Evolutionary conservation across 768 basidiomycete genomes (phyloP).

Genomic region (Dentipellis sp.): DNA sequence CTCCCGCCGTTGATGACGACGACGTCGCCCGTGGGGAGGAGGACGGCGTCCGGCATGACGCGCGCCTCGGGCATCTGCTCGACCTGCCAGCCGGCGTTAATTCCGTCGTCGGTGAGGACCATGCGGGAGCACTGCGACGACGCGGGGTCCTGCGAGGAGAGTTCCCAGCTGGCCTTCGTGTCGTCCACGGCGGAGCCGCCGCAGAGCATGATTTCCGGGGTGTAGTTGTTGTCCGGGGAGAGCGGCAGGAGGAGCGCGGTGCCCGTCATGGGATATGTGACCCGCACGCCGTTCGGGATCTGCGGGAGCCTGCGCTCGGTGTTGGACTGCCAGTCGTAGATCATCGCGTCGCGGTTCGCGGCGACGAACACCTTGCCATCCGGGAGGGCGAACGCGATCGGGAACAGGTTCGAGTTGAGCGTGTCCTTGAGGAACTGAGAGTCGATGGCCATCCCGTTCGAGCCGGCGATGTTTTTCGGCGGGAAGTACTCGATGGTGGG

Average conservation of each 20-base stretch:
- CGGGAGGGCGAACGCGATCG: slow-evolving; percentile 64
- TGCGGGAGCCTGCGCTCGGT: slow-evolving; percentile 51
- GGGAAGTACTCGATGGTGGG: slow-evolving; percentile 80
- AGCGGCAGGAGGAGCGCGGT: slow-evolving; percentile 68
- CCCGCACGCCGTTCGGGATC: slow-evolving; percentile 70
- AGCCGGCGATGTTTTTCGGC: slow-evolving; percentile 61
- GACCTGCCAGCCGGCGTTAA: slow-evolving; percentile 59
- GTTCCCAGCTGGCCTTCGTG: slow-evolving; percentile 42
- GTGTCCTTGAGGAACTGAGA: slow-evolving; percentile 59
- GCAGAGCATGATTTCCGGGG: slow-evolving; percentile 64
- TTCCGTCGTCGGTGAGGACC: slow-evolving; percentile 54
- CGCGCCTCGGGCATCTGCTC: slow-evolving; percentile 70
- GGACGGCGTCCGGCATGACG: slow-evolving; percentile 72
- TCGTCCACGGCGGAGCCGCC: slow-evolving; percentile 69
- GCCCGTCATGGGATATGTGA: slow-evolving; percentile 80
- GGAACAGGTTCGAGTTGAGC: slow-evolving; percentile 76
- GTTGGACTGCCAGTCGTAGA: slow-evolving; percentile 67
- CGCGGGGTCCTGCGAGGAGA: slow-evolving; percentile 67
- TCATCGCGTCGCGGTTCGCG: slow-evolving; percentile 70
- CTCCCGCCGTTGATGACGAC: slow-evolving; percentile 71
- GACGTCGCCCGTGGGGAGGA: slow-evolving; percentile 69
- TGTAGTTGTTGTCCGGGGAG: slow-evolving; percentile 48
- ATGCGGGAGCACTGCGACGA: slow-evolving; percentile 68
- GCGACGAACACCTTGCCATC: slow-evolving; percentile 66
- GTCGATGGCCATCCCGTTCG: slow-evolving; percentile 57